Evolutionary conservation across 345 rosid genomes (phyloP), one percentile per base, ranked within the genome.

Genomic region (Euclidium syriacum): DNA sequence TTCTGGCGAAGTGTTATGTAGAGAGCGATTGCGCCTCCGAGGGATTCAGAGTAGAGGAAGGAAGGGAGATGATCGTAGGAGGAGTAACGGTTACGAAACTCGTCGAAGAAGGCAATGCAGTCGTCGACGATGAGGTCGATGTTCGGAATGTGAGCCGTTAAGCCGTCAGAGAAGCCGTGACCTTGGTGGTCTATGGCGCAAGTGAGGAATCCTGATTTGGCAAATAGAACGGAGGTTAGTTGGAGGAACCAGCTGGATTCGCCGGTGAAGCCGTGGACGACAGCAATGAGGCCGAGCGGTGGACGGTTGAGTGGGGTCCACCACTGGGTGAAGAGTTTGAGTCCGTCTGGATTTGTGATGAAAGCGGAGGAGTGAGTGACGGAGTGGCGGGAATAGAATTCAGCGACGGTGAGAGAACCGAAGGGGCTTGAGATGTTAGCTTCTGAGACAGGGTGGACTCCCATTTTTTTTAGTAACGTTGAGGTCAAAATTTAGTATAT

Each of bases 111-210:
- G 2, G 77, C 30, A 39, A 85, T 70, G 63, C 97, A 91, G 66
- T 94, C 99, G 42, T 84, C 92, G 10, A 94, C 81, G 8, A 94
- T 81, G 25, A 83, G 90, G 68, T 83, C 65, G 52, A 94, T 49
- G 68, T 83, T 85, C 0, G 99, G 99, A 22, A 90, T 79, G 54
- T 94, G 97, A 30, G 80, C 71, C 6, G 44, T 35, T 33, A 92
- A 78, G 10, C 95, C 96, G 11, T 87, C 96, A 14, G 97, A 94
- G 84, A 79, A 80, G 58, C 99, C 99, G 69, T 94, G 99, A 63
- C 99, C 99, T 66, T 87, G 97, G 76, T 94, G 99, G 72, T 90
- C 99, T 52, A 94, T 80, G 2, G 96, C 95, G 50, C 97, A 94
- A 17, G 85, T 77, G 61, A 76, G 80, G 70, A 84, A 90, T 0